phyloP scores from a whole-genome alignment of 345 rosid genomes.

The Populus pruinosa region DNA sequence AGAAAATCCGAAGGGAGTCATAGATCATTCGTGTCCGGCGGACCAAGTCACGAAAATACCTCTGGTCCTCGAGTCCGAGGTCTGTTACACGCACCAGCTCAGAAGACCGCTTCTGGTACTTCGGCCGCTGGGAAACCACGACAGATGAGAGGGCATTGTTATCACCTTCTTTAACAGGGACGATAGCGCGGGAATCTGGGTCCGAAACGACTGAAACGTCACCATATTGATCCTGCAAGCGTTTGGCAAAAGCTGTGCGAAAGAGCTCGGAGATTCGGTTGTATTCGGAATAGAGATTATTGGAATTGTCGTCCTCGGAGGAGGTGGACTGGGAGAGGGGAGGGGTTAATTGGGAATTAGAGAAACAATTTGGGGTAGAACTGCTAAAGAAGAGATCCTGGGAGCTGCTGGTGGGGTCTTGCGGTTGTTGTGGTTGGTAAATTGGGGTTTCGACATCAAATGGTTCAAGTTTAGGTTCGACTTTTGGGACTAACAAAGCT shows the following conservation, averaged over 20 bases:
- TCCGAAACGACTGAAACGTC: constrained; percentile 34
- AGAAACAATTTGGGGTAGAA: constrained; percentile 21
- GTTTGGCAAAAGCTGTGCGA: constrained; percentile 54
- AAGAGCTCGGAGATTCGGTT: constrained; percentile 50
- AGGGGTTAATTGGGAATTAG: constrained; percentile 37
- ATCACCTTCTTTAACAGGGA: constrained; percentile 32
- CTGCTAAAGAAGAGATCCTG: constrained; percentile 6
- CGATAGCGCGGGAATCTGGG: constrained; percentile 55
- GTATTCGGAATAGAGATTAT: constrained; percentile 43
- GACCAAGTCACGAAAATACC: constrained; percentile 54
- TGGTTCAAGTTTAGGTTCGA: constrained; percentile 59
- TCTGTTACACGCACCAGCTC: constrained; percentile 80
- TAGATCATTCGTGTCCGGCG: constrained; percentile 64
- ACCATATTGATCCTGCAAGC: constrained; percentile 27
- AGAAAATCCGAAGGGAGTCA: constrained; percentile 53
- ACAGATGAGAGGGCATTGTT: constrained; percentile 6
- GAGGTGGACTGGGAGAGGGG: constrained; percentile 21
- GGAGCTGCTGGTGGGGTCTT: not conserved
- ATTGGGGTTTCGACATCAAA: constrained; percentile 22
- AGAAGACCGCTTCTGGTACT: constrained; percentile 41
- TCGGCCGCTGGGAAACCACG: constrained; percentile 23
- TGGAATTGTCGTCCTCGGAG: constrained; percentile 27
- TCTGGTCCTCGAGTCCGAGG: constrained; percentile 49
- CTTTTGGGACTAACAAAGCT: constrained; percentile 29
- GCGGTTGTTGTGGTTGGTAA: constrained; percentile 18